Percentiles rank a stretch among this genome's conserved stretches.
Evolutionary conservation across 2,329 filamentous ascomycete species (phyloP).

Genomic region (Laburnicola sp.): DNA sequence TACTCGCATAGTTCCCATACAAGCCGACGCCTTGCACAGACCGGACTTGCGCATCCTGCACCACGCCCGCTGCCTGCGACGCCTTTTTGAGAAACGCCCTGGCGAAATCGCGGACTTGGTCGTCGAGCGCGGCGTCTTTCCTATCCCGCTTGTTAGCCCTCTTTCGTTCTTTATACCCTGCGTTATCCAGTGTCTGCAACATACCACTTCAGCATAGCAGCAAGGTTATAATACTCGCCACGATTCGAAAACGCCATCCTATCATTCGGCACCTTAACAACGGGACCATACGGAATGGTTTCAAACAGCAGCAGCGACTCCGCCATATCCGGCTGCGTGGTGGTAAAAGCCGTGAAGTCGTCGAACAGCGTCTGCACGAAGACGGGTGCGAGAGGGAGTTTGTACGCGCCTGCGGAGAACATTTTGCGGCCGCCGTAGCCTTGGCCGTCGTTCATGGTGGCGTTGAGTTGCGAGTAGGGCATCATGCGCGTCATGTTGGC

Average conservation of each 20-base stretch:
- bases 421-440: slow-evolving; percentile 44
- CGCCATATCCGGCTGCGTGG: slow-evolving; percentile 23
- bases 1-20: slow-evolving; percentile 41
- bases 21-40: slow-evolving; percentile 29
- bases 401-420: slow-evolving; percentile 44
- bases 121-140: slow-evolving; percentile 32
- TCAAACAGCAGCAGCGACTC: slow-evolving; percentile 39
- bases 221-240: slow-evolving; percentile 41
- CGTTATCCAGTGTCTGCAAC: slow-evolving; percentile 1
- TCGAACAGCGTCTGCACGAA: slow-evolving; percentile 32
- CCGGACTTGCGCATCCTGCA: slow-evolving; percentile 18
- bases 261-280: slow-evolving; percentile 28
- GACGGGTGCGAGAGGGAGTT: slow-evolving; percentile 30
- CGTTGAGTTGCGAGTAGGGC: slow-evolving; percentile 42
- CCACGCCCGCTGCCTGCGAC: slow-evolving; percentile 22
- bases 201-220: slow-evolving; percentile 38
- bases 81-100: slow-evolving; percentile 31
- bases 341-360: slow-evolving; percentile 34
- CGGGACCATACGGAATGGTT: slow-evolving; percentile 31
- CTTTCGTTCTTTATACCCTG: neutral
- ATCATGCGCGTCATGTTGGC: slow-evolving; percentile 29
- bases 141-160: slow-evolving; percentile 13
- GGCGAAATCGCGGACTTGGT: slow-evolving; percentile 30
- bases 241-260: slow-evolving; percentile 34
- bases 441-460: slow-evolving; percentile 31